These are phyloP conservation scores for Neurospora tetrasperma DNA, from an alignment of 495 filamentous ascomycete species.

Conservation along the genomic window DNA sequence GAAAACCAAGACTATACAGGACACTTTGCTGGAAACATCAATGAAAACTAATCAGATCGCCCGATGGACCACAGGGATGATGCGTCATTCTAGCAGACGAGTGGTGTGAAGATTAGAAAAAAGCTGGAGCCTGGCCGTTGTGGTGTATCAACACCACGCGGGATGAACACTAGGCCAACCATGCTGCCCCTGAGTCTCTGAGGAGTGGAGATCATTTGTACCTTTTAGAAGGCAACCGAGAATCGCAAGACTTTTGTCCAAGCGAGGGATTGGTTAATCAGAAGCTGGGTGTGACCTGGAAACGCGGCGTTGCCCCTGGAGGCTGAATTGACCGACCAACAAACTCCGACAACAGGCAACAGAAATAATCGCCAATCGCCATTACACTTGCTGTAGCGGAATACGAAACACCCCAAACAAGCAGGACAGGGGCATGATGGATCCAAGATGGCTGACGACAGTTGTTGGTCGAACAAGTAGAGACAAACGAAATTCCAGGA, in stretches of 20 bases:
- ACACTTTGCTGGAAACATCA: not conserved
- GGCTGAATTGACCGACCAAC: not conserved
- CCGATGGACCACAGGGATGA: not conserved
- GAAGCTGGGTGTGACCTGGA: not conserved
- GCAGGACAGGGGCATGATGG: not conserved
- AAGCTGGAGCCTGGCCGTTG: not conserved
- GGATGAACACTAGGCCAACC: not conserved
- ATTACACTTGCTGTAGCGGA: not conserved
- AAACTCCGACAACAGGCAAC: not conserved
- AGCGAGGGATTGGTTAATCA: not conserved
- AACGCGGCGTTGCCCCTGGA: not conserved
- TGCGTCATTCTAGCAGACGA: not conserved
- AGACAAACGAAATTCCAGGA: not conserved
- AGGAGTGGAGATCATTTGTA: not conserved
- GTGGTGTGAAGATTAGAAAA: not conserved
- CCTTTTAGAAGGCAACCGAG: not conserved
- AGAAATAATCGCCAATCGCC: not conserved
- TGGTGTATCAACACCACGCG: not conserved
- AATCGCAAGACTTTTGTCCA: not conserved
- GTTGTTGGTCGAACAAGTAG: not conserved
- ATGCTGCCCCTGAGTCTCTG: not conserved
- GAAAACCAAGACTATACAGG: not conserved
- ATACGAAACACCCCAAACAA: not conserved
- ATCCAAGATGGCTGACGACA: not conserved
- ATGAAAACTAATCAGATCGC: not conserved